Evolutionary conservation across 2,329 filamentous ascomycete genomes (phyloP).

Genomic region (Volutella citrinella): DNA sequence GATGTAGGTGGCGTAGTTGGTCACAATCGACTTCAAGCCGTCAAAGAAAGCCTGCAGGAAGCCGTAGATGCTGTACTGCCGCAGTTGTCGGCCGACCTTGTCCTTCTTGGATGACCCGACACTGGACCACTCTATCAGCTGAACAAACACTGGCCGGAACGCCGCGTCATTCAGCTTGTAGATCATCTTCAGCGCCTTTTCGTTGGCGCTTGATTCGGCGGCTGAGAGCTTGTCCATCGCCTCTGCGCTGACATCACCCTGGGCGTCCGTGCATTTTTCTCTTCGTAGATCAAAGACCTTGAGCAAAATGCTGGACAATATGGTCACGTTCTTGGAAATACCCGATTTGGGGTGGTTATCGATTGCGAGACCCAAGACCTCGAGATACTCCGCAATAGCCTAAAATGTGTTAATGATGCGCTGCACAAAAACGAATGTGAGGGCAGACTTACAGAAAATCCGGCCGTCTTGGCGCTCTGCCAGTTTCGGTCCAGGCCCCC

Average conservation of each 20-base stretch:
- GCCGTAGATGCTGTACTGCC: constrained; percentile 74
- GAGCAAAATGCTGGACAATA: constrained; percentile 65
- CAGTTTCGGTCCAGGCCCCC: constrained; percentile 71
- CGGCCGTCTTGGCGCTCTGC: constrained; percentile 58
- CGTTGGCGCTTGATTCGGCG: constrained; percentile 65
- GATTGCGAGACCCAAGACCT: constrained; percentile 67
- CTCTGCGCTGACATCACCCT: constrained; percentile 44
- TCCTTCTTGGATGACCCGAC: constrained; percentile 62
- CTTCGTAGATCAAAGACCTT: constrained; percentile 64
- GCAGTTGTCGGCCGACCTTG: constrained; percentile 51
- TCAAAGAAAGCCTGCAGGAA: constrained; percentile 80
- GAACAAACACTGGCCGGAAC: constrained; percentile 87
- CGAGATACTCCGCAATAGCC: constrained; percentile 67
- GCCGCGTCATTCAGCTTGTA: constrained; percentile 94
- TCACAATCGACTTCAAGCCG: constrained; percentile 89
- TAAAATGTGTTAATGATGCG: constrained; percentile 37
- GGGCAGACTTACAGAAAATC: constrained; percentile 54
- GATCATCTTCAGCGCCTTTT: constrained; percentile 81
- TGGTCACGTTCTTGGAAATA: constrained; percentile 70
- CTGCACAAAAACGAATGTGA: not conserved
- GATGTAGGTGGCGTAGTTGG: constrained; percentile 83
- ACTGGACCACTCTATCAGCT: constrained; percentile 78
- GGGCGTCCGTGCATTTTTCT: constrained; percentile 45
- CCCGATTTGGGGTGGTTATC: constrained; percentile 74
- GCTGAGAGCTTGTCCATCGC: constrained; percentile 47